phyloP scores from a whole-genome alignment of 23 red algal genomes.

The Gracilaria vermiculophylla region DNA sequence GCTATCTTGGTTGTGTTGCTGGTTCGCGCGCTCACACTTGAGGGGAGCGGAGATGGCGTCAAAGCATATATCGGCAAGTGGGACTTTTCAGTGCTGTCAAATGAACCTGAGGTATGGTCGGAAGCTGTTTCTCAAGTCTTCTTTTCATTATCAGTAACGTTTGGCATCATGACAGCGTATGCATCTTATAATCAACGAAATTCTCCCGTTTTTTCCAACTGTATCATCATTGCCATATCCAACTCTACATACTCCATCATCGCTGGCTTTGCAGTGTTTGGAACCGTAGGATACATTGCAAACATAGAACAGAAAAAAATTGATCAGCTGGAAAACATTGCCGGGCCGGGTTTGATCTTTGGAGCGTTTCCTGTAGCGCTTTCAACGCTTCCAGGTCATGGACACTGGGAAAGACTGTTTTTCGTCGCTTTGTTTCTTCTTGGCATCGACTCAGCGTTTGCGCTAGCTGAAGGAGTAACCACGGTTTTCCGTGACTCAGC shows the following conservation, averaged over 20 bases:
- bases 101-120: conserved; percentile 30
- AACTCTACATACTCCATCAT: conserved; percentile 49
- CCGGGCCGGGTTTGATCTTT: conserved; percentile 41
- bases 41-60: conserved; percentile 32
- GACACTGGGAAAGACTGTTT: conserved; percentile 60
- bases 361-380: conserved; percentile 26
- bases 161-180: conserved; percentile 63
- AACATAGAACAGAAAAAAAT: neutral
- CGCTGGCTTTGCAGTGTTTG: conserved; percentile 58
- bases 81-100: conserved; percentile 32
- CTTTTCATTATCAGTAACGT: conserved; percentile 47
- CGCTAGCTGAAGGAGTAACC: conserved; percentile 42
- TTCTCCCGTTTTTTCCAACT: conserved; percentile 46
- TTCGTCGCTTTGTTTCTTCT: conserved; percentile 57
- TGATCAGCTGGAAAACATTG: neutral
- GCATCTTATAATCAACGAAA: conserved; percentile 51
- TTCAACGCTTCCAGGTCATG: conserved; percentile 20
- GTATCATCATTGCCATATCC: conserved; percentile 49
- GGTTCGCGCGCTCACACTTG: conserved; percentile 25
- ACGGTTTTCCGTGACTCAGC: conserved; percentile 48
- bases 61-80: conserved; percentile 39
- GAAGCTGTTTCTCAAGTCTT: conserved; percentile 54
- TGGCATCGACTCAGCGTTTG: conserved; percentile 49
- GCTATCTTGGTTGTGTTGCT: conserved; percentile 33
- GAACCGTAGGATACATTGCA: conserved; percentile 51